Conservation (phyloP, 1,139 yeast species). For the Saccharomyces hybrid region DNA sequence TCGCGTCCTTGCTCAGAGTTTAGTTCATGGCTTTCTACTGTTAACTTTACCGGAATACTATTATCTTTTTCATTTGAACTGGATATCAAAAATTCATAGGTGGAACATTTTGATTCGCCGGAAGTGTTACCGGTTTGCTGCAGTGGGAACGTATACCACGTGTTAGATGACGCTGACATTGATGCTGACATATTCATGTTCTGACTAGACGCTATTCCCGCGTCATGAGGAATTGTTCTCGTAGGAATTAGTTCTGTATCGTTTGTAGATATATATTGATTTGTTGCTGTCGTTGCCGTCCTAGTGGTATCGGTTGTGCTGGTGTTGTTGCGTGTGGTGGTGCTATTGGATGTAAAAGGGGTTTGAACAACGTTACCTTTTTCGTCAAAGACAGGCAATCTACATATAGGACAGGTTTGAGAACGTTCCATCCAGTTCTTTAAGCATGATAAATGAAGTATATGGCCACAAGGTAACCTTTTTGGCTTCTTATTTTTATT, state of each 20-base stretch:
- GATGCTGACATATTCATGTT: not conserved
- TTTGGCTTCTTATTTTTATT: constrained; percentile 45
- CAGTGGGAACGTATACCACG: not conserved
- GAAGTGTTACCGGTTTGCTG: not conserved
- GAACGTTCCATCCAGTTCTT: constrained; percentile 92
- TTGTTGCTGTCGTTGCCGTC: not conserved
- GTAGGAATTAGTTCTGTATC: not conserved
- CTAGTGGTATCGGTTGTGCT: not conserved
- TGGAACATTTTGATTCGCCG: not conserved
- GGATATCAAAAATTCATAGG: not conserved
- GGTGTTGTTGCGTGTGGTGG: not conserved
- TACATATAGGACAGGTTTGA: constrained; percentile 85
- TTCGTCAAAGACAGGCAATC: constrained; percentile 54
- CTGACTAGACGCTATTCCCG: not conserved
- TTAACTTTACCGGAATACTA: not conserved
- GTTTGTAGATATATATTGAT: not conserved
- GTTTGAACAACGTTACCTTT: constrained; percentile 18
- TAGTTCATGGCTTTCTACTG: not conserved
- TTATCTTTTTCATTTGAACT: not conserved
- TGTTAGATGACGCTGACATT: not conserved
- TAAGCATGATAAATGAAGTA: constrained; percentile 82
- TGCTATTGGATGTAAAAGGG: not conserved
- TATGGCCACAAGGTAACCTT: constrained; percentile 75
- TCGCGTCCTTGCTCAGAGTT: not conserved
- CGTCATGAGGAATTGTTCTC: not conserved